Evolutionary conservation across 805 yeast genomes (phyloP).

Genomic region (Suhomyces pyralidae): DNA sequence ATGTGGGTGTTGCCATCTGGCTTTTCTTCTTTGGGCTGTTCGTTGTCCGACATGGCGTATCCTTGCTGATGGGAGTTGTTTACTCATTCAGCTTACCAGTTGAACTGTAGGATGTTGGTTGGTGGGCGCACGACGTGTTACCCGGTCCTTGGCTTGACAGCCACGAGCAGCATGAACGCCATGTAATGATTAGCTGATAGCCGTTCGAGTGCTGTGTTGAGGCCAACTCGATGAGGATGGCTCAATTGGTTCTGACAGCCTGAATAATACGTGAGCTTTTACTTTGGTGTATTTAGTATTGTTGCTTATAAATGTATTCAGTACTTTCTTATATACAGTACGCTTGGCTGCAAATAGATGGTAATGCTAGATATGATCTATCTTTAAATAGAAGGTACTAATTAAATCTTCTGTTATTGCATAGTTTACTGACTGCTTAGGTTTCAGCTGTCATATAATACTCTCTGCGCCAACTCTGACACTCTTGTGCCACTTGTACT

Average conservation of each 20-base stretch:
- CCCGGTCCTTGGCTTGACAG: not conserved
- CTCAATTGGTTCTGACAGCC: no score
- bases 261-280: not conserved
- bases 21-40: constrained; percentile 45
- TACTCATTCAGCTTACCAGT: not conserved
- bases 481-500: not conserved
- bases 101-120: not conserved
- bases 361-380: not conserved
- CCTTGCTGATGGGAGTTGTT: constrained; percentile 1
- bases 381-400: no score
- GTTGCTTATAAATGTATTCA: not conserved
- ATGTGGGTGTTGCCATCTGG: constrained; percentile 62
- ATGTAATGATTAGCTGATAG: not conserved
- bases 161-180: not conserved
- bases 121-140: constrained; percentile 1
- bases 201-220: not conserved
- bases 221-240: no score
- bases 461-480: not conserved
- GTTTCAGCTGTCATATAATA: not conserved
- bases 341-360: not conserved
- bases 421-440: no score
- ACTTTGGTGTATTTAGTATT: not conserved
- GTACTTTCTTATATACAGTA: not conserved
- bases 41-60: constrained; percentile 18
- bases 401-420: no score